phyloP scores from a whole-genome alignment of 2,329 filamentous ascomycete species.

The Cladosporium phlei region DNA sequence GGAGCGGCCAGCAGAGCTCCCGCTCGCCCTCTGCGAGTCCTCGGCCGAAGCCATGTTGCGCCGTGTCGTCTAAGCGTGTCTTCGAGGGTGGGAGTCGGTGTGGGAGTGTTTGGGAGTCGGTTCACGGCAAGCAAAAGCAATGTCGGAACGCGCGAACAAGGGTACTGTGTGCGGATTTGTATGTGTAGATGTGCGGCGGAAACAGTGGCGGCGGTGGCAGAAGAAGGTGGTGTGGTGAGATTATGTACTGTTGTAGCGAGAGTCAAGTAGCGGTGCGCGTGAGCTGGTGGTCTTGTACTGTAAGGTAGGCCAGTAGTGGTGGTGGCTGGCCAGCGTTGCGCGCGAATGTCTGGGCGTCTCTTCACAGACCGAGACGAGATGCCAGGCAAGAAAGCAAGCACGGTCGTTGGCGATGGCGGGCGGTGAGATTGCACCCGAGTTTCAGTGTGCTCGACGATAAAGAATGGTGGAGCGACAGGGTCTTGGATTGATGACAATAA shows the following conservation, averaged over 20 bases:
- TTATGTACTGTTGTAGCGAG: too few species aligned
- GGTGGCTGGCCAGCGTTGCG: conserved; percentile 2
- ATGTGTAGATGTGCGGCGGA: neutral
- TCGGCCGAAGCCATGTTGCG: conserved; percentile 15
- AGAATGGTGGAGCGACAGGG: too few species aligned
- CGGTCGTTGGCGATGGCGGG: too few species aligned
- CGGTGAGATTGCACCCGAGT: too few species aligned
- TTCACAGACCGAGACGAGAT: conserved; percentile 1
- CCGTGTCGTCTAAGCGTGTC: neutral
- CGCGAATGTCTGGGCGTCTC: neutral
- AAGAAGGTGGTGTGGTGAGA: neutral
- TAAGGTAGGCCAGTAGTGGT: neutral
- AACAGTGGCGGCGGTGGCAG: neutral
- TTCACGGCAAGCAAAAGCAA: neutral
- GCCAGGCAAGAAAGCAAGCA: neutral
- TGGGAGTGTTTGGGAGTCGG: too few species aligned
- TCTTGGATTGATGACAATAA: too few species aligned
- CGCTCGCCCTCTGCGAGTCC: conserved; percentile 24
- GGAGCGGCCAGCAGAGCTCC: conserved; percentile 23
- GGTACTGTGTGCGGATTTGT: neutral
- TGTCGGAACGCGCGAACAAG: neutral
- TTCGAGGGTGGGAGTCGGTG: neutral
- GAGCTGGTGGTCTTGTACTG: too few species aligned
- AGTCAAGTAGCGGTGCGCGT: neutral
- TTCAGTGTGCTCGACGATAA: too few species aligned